phyloP scores from a whole-genome alignment of 2,329 filamentous ascomycete species.

The Chalara sp. region DNA sequence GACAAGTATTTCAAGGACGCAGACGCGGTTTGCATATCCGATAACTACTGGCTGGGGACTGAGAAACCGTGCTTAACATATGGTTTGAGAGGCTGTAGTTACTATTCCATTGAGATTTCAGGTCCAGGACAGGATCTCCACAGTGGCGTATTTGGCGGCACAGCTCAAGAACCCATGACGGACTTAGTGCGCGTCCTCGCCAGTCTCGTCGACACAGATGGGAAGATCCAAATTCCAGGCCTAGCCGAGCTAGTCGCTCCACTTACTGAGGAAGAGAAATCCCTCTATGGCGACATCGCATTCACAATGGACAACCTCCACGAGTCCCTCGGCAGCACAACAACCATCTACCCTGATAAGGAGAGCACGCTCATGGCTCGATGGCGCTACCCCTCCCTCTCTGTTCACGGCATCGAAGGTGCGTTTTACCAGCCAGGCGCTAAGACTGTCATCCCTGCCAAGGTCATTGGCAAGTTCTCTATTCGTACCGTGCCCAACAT shows the following conservation, averaged over 20 bases:
- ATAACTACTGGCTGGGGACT: constrained; percentile 99
- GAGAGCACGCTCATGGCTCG: constrained; percentile 90
- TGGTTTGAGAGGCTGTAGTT: constrained; percentile 93
- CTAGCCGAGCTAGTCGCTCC: constrained; percentile 90
- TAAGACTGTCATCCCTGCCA: constrained; percentile 97
- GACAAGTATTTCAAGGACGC: constrained; percentile 93
- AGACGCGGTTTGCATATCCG: constrained; percentile 95
- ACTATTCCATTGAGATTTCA: constrained; percentile 87
- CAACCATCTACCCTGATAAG: constrained; percentile 81
- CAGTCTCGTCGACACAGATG: constrained; percentile 79
- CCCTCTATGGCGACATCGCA: constrained; percentile 81
- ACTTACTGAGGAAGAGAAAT: constrained; percentile 77
- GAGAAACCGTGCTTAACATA: constrained; percentile 98
- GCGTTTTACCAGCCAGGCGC: constrained; percentile 89
- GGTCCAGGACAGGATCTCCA: constrained; percentile 92
- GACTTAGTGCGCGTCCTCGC: constrained; percentile 79
- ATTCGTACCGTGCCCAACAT: constrained; percentile 97
- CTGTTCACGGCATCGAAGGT: constrained; percentile 89
- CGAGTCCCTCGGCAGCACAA: constrained; percentile 84
- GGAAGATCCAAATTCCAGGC: constrained; percentile 91
- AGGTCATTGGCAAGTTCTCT: constrained; percentile 96
- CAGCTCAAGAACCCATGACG: constrained; percentile 97
- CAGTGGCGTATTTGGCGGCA: constrained; percentile 94
- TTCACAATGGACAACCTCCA: constrained; percentile 97
- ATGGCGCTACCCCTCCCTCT: constrained; percentile 92